Conservation (phyloP, 495 filamentous ascomycete genomes). For the Echria macrotheca region DNA sequence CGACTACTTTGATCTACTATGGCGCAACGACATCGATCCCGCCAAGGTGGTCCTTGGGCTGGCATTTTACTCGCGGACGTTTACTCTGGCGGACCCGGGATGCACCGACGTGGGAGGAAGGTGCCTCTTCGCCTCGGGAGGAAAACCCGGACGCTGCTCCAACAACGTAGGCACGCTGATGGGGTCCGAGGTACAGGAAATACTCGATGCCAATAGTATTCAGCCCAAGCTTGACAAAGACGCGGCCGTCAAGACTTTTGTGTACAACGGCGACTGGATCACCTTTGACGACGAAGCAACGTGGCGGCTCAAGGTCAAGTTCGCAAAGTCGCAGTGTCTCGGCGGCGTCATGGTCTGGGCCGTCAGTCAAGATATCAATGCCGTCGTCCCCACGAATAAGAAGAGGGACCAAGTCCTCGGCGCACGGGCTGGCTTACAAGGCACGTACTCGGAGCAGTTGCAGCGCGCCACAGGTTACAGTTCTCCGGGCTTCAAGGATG, state of each 20-base stretch:
- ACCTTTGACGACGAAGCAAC: conserved; percentile 37
- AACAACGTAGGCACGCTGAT: conserved; percentile 28
- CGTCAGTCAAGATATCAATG: conserved; percentile 4
- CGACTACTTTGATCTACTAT: conserved; percentile 41
- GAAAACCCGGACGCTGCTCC: conserved; percentile 29
- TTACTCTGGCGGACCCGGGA: conserved; percentile 18
- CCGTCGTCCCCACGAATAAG: too few relatives aligned
- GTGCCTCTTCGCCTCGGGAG: conserved; percentile 27
- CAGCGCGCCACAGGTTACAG: neutral
- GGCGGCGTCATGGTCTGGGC: conserved; percentile 29
- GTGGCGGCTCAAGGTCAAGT: conserved; percentile 32
- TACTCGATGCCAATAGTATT: conserved; percentile 4
- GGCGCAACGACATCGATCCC: conserved; percentile 43
- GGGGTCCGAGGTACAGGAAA: conserved; percentile 36
- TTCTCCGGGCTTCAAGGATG: neutral
- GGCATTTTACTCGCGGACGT: conserved; percentile 51
- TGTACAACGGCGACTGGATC: conserved; percentile 37
- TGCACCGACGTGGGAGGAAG: conserved; percentile 23
- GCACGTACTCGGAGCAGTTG: neutral
- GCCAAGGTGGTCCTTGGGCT: conserved; percentile 42
- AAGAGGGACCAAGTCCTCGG: too few relatives aligned
- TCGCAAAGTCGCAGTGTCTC: conserved; percentile 26
- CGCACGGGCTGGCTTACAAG: too few relatives aligned
- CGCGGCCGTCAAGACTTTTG: conserved; percentile 36
- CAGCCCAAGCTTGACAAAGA: conserved; percentile 17